Evolutionary conservation across 345 rosid species (phyloP).

Genomic region (Acer campestre): DNA sequence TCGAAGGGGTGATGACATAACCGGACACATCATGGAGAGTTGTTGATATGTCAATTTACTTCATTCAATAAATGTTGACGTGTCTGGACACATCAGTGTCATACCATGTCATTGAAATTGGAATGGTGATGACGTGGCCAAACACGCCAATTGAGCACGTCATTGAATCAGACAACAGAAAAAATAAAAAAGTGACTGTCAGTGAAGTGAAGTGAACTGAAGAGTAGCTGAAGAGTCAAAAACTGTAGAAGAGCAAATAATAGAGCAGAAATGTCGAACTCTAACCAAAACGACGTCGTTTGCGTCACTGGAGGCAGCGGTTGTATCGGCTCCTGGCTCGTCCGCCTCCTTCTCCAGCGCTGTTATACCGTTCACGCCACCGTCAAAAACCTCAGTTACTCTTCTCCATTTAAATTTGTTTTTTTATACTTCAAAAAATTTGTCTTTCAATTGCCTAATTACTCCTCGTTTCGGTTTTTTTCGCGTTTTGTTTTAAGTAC

Average conservation of each 20-base stretch:
- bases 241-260: background rate
- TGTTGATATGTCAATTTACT: too few relatives aligned
- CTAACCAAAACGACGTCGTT: constrained; percentile 46
- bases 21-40: too few relatives aligned
- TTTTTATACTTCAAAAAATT: background rate
- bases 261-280: constrained; percentile 34
- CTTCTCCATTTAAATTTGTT: background rate
- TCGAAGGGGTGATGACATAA: too few relatives aligned
- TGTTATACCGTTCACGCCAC: constrained; percentile 88
- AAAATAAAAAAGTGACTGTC: background rate
- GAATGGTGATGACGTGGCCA: too few relatives aligned
- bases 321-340: constrained; percentile 88
- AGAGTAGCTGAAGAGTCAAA: background rate
- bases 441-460: too few relatives aligned
- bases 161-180: too few relatives aligned
- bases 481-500: background rate
- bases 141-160: too few relatives aligned
- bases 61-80: too few relatives aligned
- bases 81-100: too few relatives aligned
- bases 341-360: constrained; percentile 72
- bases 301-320: constrained; percentile 98
- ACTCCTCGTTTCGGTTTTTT: background rate
- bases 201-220: background rate
- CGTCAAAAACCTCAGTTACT: constrained; percentile 69
- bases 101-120: too few relatives aligned